Evolutionary conservation across 345 rosid genomes (phyloP).

Genomic region (Trapa incisa): DNA sequence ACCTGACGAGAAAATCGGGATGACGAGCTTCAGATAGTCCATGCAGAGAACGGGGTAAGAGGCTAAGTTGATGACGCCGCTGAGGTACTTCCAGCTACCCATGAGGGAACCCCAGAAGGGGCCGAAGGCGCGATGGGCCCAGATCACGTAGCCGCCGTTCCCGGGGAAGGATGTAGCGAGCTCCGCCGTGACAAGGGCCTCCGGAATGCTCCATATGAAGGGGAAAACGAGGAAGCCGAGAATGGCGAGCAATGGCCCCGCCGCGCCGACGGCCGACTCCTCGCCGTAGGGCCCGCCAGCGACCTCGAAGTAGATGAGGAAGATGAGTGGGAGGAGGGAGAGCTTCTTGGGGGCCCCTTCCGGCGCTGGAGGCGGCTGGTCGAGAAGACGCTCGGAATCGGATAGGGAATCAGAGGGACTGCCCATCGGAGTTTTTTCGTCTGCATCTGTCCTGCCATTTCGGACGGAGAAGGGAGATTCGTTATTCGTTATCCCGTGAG

Average conservation of each 20-base stretch:
- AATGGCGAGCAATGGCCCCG: slow-evolving; percentile 43
- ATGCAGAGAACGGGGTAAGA: slow-evolving; percentile 38
- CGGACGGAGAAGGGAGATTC: neutral
- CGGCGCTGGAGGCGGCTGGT: neutral
- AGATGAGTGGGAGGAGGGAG: slow-evolving; percentile 43
- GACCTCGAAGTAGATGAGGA: slow-evolving; percentile 58
- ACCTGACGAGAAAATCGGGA: slow-evolving; percentile 27
- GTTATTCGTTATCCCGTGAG: neutral
- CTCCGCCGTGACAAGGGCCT: slow-evolving; percentile 67
- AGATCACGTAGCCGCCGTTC: slow-evolving; percentile 56
- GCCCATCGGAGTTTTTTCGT: neutral
- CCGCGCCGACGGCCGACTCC: slow-evolving; percentile 48
- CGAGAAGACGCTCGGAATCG: slow-evolving; percentile 1
- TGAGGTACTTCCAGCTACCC: slow-evolving; percentile 50
- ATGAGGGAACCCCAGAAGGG: slow-evolving; percentile 44
- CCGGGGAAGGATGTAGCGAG: slow-evolving; percentile 61
- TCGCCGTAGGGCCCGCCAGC: slow-evolving; percentile 60
- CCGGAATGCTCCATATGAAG: slow-evolving; percentile 60
- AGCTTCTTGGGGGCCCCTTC: slow-evolving; percentile 26
- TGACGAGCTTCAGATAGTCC: slow-evolving; percentile 29
- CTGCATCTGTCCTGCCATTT: neutral
- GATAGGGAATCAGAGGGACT: slow-evolving; percentile 1
- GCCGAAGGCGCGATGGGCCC: slow-evolving; percentile 50
- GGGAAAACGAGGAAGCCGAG: slow-evolving; percentile 58
- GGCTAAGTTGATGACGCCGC: slow-evolving; percentile 51